Conservation (phyloP, 352 stramenopile genomes). For the Saprolegnia diclina region DNA sequence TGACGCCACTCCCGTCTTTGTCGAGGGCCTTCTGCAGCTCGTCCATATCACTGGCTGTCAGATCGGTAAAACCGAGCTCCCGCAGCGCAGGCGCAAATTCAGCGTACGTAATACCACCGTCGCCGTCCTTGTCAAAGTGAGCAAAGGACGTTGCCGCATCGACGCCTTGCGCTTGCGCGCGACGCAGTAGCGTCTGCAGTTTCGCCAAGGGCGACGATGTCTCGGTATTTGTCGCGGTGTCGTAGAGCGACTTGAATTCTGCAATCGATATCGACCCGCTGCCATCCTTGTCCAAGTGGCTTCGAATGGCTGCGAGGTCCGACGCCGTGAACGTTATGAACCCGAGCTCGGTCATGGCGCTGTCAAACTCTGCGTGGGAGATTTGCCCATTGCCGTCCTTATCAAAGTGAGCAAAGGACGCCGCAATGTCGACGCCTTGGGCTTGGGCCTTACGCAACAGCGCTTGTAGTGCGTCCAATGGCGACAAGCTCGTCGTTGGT, state of each 20-base stretch:
- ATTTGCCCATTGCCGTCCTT: conserved; percentile 36
- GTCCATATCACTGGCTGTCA: conserved; percentile 35
- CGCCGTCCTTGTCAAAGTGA: conserved; percentile 39
- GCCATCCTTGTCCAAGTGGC: conserved; percentile 31
- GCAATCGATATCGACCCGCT: conserved; percentile 21
- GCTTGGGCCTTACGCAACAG: conserved; percentile 33
- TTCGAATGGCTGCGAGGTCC: conserved; percentile 29
- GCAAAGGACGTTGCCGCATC: conserved; percentile 33
- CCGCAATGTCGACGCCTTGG: conserved; percentile 35
- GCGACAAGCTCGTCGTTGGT: conserved; percentile 1
- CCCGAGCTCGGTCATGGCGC: conserved; percentile 15
- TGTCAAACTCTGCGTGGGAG: conserved; percentile 21
- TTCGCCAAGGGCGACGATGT: conserved; percentile 25
- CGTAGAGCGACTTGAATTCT: too few species aligned
- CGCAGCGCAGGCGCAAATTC: conserved; percentile 53
- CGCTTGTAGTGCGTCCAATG: conserved; percentile 31
- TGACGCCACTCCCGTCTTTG: conserved; percentile 46
- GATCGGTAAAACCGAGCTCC: conserved; percentile 42
- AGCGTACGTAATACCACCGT: conserved; percentile 43
- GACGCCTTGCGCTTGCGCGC: conserved; percentile 29
- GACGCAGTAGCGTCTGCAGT: conserved; percentile 26
- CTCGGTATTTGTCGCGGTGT: not conserved
- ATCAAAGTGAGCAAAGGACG: conserved; percentile 56
- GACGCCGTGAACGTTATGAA: conserved; percentile 18
- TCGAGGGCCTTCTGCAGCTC: conserved; percentile 43